Conservation (phyloP, 805 yeast genomes). For the Debaryomyces tyrocola region DNA sequence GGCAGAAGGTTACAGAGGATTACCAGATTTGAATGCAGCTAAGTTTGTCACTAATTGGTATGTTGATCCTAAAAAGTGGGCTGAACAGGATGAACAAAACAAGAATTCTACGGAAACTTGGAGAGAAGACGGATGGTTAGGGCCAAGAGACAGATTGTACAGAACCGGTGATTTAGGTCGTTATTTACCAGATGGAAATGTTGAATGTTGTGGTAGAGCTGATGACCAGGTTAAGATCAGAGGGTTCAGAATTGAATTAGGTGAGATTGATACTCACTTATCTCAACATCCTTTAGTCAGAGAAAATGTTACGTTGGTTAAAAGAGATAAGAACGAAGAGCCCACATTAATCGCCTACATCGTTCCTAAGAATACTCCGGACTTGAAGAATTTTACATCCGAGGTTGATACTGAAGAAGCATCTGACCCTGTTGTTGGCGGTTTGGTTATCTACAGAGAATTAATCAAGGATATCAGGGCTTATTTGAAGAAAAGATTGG, state of each 20-base stretch:
- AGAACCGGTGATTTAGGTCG: constrained; percentile 98
- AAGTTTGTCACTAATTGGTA: constrained; percentile 94
- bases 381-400: constrained; percentile 48
- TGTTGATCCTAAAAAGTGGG: constrained; percentile 66
- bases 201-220: constrained; percentile 98
- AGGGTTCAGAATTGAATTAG: constrained; percentile 97
- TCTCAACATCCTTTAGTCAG: constrained; percentile 91
- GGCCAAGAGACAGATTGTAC: constrained; percentile 94
- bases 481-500: constrained; percentile 78
- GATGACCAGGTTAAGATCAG: constrained; percentile 98
- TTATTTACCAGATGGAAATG: constrained; percentile 94
- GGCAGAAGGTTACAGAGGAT: constrained; percentile 92
- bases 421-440: constrained; percentile 70
- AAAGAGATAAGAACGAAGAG: constrained; percentile 90
- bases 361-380: constrained; percentile 66
- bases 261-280: constrained; percentile 96
- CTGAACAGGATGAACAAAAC: constrained; percentile 48
- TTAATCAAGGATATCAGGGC: constrained; percentile 80
- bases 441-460: constrained; percentile 72
- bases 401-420: constrained; percentile 45
- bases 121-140: constrained; percentile 78
- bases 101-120: constrained; percentile 53
- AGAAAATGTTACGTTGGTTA: constrained; percentile 88
- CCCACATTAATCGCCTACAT: constrained; percentile 87
- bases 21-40: constrained; percentile 83